Evolutionary conservation across 2,329 filamentous ascomycete genomes (phyloP).

Genomic region (Elsinoe batatas): DNA sequence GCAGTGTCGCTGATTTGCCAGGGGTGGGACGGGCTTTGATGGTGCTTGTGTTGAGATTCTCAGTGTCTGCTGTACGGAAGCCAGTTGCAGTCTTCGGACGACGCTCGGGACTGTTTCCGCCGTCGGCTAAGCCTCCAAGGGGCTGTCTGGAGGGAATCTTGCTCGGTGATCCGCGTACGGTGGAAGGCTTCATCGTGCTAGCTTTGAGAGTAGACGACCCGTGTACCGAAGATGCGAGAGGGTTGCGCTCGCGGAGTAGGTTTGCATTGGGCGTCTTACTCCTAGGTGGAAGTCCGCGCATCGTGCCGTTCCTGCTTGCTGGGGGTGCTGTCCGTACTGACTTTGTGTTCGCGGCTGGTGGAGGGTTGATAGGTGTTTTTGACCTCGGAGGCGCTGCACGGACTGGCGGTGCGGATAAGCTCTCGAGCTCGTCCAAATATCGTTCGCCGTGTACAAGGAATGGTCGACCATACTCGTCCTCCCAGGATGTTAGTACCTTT

Average conservation of each 20-base stretch:
- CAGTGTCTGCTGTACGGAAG: constrained; percentile 1
- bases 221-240: constrained; percentile 19
- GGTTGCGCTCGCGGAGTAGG: constrained; percentile 25
- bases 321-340: constrained; percentile 26
- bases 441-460: constrained; percentile 89
- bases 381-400: constrained; percentile 51
- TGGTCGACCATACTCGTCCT: constrained; percentile 85
- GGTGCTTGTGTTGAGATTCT: constrained; percentile 5
- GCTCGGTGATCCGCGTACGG: constrained; percentile 45
- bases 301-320: constrained; percentile 29
- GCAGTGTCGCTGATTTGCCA: constrained; percentile 3
- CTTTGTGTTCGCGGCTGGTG: constrained; percentile 17
- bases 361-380: constrained; percentile 53
- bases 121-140: constrained; percentile 58
- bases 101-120: constrained; percentile 74
- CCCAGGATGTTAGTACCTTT: constrained; percentile 74
- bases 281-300: constrained; percentile 33
- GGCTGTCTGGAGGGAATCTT: constrained; percentile 62
- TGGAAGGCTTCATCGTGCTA: constrained; percentile 24
- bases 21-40: constrained; percentile 28
- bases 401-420: constrained; percentile 38
- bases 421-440: constrained; percentile 76
- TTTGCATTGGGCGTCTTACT: constrained; percentile 31
- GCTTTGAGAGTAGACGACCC: constrained; percentile 19
- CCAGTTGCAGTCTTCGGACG: constrained; percentile 25